These are phyloP conservation scores for Xerocomellus amylosporus DNA, from an alignment of 768 basidiomycete genomes.

Conservation along the genomic window DNA sequence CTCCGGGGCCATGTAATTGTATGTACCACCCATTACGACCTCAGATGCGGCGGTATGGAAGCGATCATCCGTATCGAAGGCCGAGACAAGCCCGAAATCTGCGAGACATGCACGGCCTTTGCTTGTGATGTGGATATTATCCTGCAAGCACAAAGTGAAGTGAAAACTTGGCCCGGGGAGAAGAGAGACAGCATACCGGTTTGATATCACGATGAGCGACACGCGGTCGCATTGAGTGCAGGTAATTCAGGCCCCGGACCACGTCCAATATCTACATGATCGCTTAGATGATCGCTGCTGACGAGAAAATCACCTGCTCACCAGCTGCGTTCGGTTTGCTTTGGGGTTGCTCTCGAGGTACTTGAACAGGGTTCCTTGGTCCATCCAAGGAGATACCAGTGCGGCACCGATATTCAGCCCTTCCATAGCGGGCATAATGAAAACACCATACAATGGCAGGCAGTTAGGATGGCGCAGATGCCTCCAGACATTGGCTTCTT, in stretches of 20 bases:
- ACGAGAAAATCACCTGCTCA: conserved; percentile 18
- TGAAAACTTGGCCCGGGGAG: neutral
- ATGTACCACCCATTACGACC: conserved; percentile 16
- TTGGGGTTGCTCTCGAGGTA: conserved; percentile 29
- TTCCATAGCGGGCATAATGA: conserved; percentile 5
- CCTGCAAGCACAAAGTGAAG: conserved; percentile 29
- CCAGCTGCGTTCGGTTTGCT: conserved; percentile 30
- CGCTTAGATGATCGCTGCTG: neutral
- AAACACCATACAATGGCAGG: conserved; percentile 36
- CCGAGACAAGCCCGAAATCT: conserved; percentile 44
- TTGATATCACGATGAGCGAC: conserved; percentile 35
- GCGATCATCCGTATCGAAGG: conserved; percentile 16
- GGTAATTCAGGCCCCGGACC: conserved; percentile 41
- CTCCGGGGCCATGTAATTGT: conserved; percentile 27
- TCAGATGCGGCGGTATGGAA: conserved; percentile 9
- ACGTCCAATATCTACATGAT: conserved; percentile 40
- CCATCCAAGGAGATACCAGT: conserved; percentile 43
- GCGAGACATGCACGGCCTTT: conserved; percentile 44
- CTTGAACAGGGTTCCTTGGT: conserved; percentile 28
- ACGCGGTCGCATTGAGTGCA: conserved; percentile 40
- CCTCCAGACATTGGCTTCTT: conserved; percentile 36
- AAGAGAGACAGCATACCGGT: conserved; percentile 20
- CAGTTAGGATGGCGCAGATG: conserved; percentile 36
- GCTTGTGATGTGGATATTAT: conserved; percentile 46
- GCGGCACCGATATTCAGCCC: conserved; percentile 16